Percentiles rank a stretch among this genome's conserved stretches.
Conservation (phyloP, 2,329 filamentous ascomycete genomes). For the Penicillium sp. region DNA sequence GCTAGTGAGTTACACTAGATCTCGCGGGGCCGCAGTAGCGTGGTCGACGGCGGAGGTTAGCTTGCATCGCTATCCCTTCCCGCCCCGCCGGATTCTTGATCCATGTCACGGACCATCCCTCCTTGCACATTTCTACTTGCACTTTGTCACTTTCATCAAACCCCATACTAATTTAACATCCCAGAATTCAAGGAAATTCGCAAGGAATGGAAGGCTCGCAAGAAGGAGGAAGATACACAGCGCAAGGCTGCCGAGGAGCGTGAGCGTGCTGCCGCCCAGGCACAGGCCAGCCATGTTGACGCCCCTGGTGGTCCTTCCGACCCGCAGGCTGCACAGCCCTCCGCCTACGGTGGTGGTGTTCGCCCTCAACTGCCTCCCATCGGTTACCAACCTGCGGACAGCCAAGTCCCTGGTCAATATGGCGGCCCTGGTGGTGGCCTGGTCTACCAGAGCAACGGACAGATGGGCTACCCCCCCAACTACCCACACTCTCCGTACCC, state of each 20-base stretch:
- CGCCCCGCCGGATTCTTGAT: conserved; percentile 6
- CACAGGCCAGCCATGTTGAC: conserved; percentile 42
- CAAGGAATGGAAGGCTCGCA: conserved; percentile 98
- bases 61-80: conserved; percentile 26
- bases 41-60: conserved; percentile 42
- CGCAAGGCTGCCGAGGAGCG: conserved; percentile 90
- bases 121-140: not conserved
- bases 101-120: conserved; percentile 1
- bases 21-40: conserved; percentile 57
- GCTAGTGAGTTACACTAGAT: conserved; percentile 51
- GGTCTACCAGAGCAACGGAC: conserved; percentile 51
- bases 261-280: conserved; percentile 64
- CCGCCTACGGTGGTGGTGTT: conserved; percentile 51
- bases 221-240: conserved; percentile 94
- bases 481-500: conserved; percentile 55
- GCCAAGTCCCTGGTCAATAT: conserved; percentile 62
- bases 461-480: conserved; percentile 49
- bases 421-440: conserved; percentile 56
- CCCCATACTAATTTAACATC: conserved; percentile 20
- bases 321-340: conserved; percentile 44
- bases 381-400: conserved; percentile 64
- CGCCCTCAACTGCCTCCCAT: conserved; percentile 73
- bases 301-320: conserved; percentile 51
- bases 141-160: not conserved
- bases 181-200: conserved; percentile 98